Percentiles rank a stretch among this genome's conserved stretches.
These are phyloP conservation scores for Yamadazyma songkhlaensis DNA, from an alignment of 1,139 yeast species.

Conservation along the genomic window DNA sequence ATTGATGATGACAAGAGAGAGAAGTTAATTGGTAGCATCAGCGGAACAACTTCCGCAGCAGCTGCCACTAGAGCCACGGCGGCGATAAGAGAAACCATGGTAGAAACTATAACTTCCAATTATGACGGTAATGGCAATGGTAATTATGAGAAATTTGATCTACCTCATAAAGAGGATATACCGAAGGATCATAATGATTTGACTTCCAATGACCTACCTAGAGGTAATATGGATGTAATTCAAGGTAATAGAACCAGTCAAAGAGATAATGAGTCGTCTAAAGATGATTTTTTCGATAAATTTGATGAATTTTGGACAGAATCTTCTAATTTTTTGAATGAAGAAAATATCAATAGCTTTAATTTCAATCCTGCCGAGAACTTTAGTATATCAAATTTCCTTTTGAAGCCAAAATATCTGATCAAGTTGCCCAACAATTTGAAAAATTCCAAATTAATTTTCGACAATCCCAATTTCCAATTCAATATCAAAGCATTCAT, in stretches of 20 bases:
- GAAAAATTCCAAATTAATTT: constrained; percentile 13
- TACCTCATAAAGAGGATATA: too few relatives aligned
- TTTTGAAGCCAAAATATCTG: constrained; percentile 14
- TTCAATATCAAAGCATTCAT: constrained; percentile 13
- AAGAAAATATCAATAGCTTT: constrained; percentile 12
- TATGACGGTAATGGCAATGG: neutral
- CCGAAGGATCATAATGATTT: neutral
- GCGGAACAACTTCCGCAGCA: constrained; percentile 9
- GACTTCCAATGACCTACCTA: neutral
- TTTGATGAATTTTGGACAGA: neutral
- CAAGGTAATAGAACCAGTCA: too few relatives aligned
- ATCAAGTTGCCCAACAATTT: constrained; percentile 12
- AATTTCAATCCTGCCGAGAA: constrained; percentile 9
- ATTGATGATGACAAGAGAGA: constrained; percentile 10
- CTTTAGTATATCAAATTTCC: constrained; percentile 15
- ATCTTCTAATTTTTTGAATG: constrained; percentile 12
- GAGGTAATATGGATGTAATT: too few relatives aligned
- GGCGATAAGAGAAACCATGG: constrained; percentile 6
- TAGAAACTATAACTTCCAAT: constrained; percentile 2
- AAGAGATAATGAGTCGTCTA: too few relatives aligned
- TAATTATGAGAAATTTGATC: too few relatives aligned
- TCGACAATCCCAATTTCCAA: constrained; percentile 15
- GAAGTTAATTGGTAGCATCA: constrained; percentile 8
- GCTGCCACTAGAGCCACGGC: constrained; percentile 10
- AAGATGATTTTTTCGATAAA: neutral